These are phyloP conservation scores for Melanomma pulvis-pyrius DNA, from an alignment of 495 filamentous ascomycete species.

Conservation along the genomic window DNA sequence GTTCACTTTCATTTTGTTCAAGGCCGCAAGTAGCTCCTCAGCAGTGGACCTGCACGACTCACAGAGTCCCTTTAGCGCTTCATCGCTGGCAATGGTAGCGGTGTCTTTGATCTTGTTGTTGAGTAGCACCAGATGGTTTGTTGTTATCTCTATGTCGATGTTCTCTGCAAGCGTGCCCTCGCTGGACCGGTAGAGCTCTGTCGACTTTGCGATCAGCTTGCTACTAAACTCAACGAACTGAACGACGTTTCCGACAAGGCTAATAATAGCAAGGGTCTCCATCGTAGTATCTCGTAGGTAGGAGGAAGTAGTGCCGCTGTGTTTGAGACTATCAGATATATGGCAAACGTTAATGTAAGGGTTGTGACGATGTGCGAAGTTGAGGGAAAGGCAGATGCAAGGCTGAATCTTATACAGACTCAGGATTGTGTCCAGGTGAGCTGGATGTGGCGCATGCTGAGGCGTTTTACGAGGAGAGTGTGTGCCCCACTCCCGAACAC, in stretches of 20 bases:
- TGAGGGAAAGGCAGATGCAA: too few relatives aligned
- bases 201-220: not conserved
- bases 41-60: not conserved
- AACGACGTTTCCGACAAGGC: constrained; percentile 12
- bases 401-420: too few relatives aligned
- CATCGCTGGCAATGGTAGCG: not conserved
- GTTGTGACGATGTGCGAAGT: too few relatives aligned
- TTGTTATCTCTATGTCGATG: not conserved
- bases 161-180: not conserved
- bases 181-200: not conserved
- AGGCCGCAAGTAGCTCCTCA: not conserved
- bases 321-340: too few relatives aligned
- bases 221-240: constrained; percentile 8
- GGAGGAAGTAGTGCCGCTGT: not conserved
- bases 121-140: not conserved
- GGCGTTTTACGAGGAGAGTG: too few relatives aligned
- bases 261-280: constrained; percentile 39
- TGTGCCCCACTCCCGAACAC: too few relatives aligned
- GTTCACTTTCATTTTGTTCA: constrained; percentile 1
- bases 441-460: too few relatives aligned
- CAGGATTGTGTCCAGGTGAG: too few relatives aligned
- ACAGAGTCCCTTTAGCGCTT: constrained; percentile 1
- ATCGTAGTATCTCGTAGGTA: constrained; percentile 21
- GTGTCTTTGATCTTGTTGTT: not conserved
- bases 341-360: too few relatives aligned